These are phyloP conservation scores for Escovopsis sp. DNA, from an alignment of 2,329 filamentous ascomycete species.

Conservation along the genomic window DNA sequence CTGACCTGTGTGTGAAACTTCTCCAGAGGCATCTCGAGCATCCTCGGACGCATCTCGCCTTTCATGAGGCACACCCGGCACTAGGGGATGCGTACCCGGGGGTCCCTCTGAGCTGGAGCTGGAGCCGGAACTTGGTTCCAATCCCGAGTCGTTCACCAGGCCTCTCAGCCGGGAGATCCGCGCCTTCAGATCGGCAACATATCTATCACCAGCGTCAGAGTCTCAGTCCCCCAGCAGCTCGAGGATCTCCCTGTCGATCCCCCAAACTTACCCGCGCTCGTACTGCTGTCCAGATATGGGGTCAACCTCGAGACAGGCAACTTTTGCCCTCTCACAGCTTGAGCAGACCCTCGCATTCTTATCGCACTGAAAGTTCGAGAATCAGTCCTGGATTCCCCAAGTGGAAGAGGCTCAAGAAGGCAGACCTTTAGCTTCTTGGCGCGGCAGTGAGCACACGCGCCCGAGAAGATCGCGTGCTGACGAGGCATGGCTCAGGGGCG, in stretches of 20 bases:
- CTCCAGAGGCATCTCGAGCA: background rate
- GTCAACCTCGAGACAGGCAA: constrained; percentile 3
- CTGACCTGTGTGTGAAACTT: too few relatives aligned
- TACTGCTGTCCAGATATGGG: constrained; percentile 3
- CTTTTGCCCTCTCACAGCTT: constrained; percentile 2
- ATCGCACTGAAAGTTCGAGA: background rate
- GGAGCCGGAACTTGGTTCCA: background rate
- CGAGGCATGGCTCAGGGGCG: constrained; percentile 2
- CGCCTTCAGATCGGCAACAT: constrained; percentile 4
- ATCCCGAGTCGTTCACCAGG: background rate
- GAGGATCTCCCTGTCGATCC: background rate
- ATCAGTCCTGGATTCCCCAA: background rate
- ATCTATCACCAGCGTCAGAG: background rate
- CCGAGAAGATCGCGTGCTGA: constrained; percentile 4
- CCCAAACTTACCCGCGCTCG: constrained; percentile 3
- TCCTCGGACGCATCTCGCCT: background rate
- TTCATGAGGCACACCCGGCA: background rate
- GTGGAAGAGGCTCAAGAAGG: background rate
- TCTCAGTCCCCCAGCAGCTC: background rate
- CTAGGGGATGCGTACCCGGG: background rate
- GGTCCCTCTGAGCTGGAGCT: background rate
- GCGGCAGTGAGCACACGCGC: constrained; percentile 3
- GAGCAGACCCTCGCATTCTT: constrained; percentile 3
- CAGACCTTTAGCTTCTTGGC: constrained; percentile 3
- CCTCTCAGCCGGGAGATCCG: constrained; percentile 1